Base-by-base conservation (phyloP, 139 green algal genomes). In the Chlorella sp. region DNA sequence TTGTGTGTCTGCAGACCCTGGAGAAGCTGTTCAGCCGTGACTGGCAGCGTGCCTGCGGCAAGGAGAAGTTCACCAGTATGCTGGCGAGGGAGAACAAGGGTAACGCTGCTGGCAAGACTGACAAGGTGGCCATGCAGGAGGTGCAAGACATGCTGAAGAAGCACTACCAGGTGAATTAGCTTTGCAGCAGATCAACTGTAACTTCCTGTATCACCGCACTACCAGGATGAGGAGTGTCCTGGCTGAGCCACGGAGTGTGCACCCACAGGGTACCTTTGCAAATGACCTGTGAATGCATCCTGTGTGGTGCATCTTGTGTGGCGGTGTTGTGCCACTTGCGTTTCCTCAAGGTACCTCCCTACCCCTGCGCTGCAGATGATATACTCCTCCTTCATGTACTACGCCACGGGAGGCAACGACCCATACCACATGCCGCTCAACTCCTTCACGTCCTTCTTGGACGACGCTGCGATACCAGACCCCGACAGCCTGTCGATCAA, bases 1-100 rank as follows among this genome's bases (percentile, higher is more conserved):
- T n/a, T 68, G 27, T 55, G n/a, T 3, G 10, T 36, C 17, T 74
- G 31, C 75, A 89, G 79, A 76, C 76, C 10, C 35, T 87, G 49
- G 78, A 87, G 51, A 88, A 86, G 67, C 88, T 88, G 78, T 93
- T 92, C 70, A 83, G 91, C 73, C 76, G 76, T 26, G 85, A 92
- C 76, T 93, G 88, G 88, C 33, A 70, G 62, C 80, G 84, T n/a
- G 82, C 83, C 1, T 85, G 69, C 65, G 60, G 31, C 65, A 93
- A 93, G 75, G 88, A 93, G 77, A 93, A 93, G 79, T 93, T 93
- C 80, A 87, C 77, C 0, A 77, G 32, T 34, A 89, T 91, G 82
- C 67, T 93, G 55, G 62, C 35, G 0, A 72, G 88, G 2, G 88
- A 93, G 75, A 85, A 88, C 77, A 91, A 90, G 81, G 72, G 49